A percentile compares a stretch with the other conserved stretches of the same genome.
Conservation (phyloP, 352 stramenopile genomes). For the Phytophthora parvispora region DNA sequence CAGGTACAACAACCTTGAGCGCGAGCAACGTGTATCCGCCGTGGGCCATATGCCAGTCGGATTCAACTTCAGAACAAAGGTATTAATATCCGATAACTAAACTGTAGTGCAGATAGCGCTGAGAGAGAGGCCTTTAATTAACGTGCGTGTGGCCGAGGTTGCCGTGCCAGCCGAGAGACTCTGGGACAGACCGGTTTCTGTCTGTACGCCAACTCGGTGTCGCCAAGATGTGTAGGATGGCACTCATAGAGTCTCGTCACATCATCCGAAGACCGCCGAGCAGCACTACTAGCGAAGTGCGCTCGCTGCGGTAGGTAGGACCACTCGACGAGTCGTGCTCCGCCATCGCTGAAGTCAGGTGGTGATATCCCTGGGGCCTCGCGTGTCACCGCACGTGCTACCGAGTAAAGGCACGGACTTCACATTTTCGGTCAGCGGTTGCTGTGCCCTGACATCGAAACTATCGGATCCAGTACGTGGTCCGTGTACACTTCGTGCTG, state of each 20-base stretch:
- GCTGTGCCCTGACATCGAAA: no score
- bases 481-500: no score
- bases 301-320: no score
- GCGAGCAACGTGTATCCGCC: slow-evolving; percentile 12
- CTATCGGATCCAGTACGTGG: no score
- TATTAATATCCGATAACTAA: slow-evolving; percentile 10
- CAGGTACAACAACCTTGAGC: not conserved
- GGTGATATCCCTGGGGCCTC: no score
- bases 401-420: slow-evolving; percentile 18
- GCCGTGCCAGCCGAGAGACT: not conserved
- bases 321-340: no score
- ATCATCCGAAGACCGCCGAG: not conserved
- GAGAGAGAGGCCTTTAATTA: not conserved
- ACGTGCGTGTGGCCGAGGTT: not conserved
- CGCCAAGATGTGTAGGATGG: slow-evolving; percentile 9
- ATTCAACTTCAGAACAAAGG: not conserved
- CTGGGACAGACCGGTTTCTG: slow-evolving; percentile 2
- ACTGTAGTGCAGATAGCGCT: no score
- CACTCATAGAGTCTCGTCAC: slow-evolving; percentile 5
- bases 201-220: no score
- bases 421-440: not conserved
- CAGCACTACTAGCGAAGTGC: no score
- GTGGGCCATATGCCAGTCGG: not conserved
- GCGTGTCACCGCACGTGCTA: no score
- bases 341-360: no score